Percentiles rank a stretch among this genome's conserved stretches.
phyloP scores from a whole-genome alignment of 148 eudicot species.

The Selenicereus undatus region DNA sequence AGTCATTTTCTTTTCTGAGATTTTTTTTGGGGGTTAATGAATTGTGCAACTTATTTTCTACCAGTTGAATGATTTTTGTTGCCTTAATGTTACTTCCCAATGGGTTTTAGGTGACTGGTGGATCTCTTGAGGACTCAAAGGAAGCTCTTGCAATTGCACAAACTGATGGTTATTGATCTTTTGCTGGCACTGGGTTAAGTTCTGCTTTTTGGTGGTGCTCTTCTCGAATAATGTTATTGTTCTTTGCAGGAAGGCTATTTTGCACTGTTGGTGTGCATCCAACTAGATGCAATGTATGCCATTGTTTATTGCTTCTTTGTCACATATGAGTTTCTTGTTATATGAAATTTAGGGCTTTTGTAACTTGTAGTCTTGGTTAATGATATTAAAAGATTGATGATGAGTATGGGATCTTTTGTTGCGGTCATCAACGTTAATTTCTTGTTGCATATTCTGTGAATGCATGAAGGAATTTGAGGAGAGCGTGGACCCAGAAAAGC shows the following conservation, averaged over 20 bases:
- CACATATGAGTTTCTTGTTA: background rate
- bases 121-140: constrained; percentile 91
- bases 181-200: background rate
- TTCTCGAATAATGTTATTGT: constrained; percentile 7
- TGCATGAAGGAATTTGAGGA: constrained; percentile 81
- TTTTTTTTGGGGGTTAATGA: background rate
- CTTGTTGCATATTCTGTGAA: background rate
- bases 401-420: background rate
- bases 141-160: constrained; percentile 96
- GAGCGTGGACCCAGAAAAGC: constrained; percentile 88
- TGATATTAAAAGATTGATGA: background rate
- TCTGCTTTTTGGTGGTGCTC: background rate
- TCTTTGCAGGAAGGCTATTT: constrained; percentile 76
- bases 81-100: constrained; percentile 8
- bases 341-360: background rate
- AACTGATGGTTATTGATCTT: constrained; percentile 70
- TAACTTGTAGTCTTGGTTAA: background rate
- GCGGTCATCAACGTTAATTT: background rate
- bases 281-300: constrained; percentile 80
- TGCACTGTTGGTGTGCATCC: constrained; percentile 99
- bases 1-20: background rate
- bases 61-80: constrained; percentile 3
- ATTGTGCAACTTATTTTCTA: constrained; percentile 4
- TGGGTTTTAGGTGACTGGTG: constrained; percentile 84
- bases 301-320: constrained; percentile 8